Base-by-base conservation (phyloP, 345 rosid genomes). In the Acer yangbiense region DNA sequence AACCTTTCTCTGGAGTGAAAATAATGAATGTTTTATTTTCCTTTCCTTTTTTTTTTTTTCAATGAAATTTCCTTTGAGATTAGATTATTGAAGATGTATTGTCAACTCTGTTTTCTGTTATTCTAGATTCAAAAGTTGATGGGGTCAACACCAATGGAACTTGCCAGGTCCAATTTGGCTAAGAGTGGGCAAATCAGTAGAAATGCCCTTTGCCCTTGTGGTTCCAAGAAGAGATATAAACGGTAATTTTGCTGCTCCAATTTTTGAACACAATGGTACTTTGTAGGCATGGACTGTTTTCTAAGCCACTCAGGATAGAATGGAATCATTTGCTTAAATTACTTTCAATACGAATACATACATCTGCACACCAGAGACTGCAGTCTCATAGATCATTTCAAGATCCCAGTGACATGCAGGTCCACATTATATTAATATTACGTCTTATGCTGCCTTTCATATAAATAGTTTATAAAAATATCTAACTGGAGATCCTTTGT, bases 191-290 rank as follows among this genome's bases (percentile, higher is more conserved):
- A 91, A 82, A 88, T 96, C n/a, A 94, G 99, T 87, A 83, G 97
- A 75, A 94, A 94, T 84, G 97, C 98, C 4, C 84, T 81, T 71
- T 96, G 99, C 74, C 99, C 98, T 0, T 96, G 99, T 68, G 98
- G 97, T 86, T 96, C 99, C 72, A 91, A 92, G 90, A 94, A 92
- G 88, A 89, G 94, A 92, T 96, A 94, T 83, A 92, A 94, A 82
- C 67, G 97, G 99, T 96, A 87, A 68, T 67, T 52, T 71, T 46
- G 43, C 65, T 46, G 61, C 57, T 65, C 18, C 17, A 16, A n/a
- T 12, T 25, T 13, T 72, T 78, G 10, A 9, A 39, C 69, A 63
- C 66, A 58, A 43, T 32, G 1, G 18, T 5, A 20, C 65, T 61
- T 29, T 55, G 52, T 60, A 8, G 48, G 17, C 43, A 5, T 27